Evolutionary conservation across 2,329 filamentous ascomycete species (phyloP), one percentile per base, ranked within the genome.

Genomic region (Leptographium flavum): DNA sequence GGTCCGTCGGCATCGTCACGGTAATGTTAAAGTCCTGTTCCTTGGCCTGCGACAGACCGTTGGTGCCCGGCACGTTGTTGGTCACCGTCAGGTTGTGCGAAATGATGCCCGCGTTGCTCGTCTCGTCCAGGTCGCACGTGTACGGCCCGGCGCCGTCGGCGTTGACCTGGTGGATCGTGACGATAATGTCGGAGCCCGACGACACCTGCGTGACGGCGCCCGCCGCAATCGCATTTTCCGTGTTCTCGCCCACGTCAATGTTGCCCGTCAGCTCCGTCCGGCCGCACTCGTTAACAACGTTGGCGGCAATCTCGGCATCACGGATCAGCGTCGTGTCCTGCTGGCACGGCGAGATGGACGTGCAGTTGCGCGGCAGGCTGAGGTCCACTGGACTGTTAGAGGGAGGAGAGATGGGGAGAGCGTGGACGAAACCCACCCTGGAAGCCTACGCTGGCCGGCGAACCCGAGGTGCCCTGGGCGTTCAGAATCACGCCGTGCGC

Each of bases 281-380:
- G 41, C 77, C 77, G 54, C 77, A 81, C 46, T 71, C 64, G 51
- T 73, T 75, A 37, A 74, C 73, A 3, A 69, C 55, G 52, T 73
- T 73, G 47, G 63, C 60, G 3, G 54, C 49, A 51, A 74, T 68
- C 63, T 75, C 66, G 7, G 67, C 67, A 46, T 76, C 71, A 36
- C 69, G 67, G 59, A 81, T 81, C 53, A 79, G 67, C 37, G 74
- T 79, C 8, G 75, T 66, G 49, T 81, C 77, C 50, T 74, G 73
- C 54, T 53, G 52, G 46, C 52, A 53, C 6, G 52, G 52, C 35
- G 44, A 48, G 45, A 51, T 51, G 21, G 32, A 22, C 1, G 50
- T 51, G 50, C 52, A 53, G 49, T 53, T 53, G 7, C 52, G 42
- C 5, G 76, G 72, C 50, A 76, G 64, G 47, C 57, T 59, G 33